phyloP scores from a whole-genome alignment of 2,329 filamentous ascomycete genomes.

The Fusarium buharicum region DNA sequence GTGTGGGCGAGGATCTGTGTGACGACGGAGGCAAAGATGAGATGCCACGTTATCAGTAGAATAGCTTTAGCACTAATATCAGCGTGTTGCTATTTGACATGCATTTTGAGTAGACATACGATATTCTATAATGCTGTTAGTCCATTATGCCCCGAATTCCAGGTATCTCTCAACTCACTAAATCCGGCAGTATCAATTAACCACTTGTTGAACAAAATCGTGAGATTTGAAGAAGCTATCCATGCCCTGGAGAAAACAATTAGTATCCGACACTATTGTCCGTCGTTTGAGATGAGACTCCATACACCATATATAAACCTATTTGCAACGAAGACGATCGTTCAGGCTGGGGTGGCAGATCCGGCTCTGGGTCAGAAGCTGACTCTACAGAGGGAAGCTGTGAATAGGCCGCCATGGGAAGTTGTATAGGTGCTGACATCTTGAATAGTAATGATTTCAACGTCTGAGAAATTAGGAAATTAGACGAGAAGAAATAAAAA shows the following conservation, averaged over 20 bases:
- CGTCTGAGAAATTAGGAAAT: too few relatives aligned
- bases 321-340: not conserved
- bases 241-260: not conserved
- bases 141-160: accelerated
- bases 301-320: conserved; percentile 18
- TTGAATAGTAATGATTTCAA: too few relatives aligned
- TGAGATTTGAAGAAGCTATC: conserved; percentile 14
- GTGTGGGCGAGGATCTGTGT: conserved; percentile 33
- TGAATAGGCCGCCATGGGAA: not conserved
- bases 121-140: conserved; percentile 12
- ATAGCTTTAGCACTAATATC: not conserved
- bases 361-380: not conserved
- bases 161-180: not conserved
- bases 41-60: conserved; percentile 31
- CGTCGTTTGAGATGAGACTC: too few relatives aligned
- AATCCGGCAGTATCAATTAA: conserved; percentile 17
- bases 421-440: too few relatives aligned
- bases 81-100: not conserved
- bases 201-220: conserved; percentile 23
- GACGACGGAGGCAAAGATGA: conserved; percentile 26
- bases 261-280: too few relatives aligned
- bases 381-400: not conserved
- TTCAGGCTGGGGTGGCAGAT: not conserved
- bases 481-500: too few relatives aligned
- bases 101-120: not conserved